phyloP scores from a whole-genome alignment of 805 yeast genomes.

The Candida easanensis region DNA sequence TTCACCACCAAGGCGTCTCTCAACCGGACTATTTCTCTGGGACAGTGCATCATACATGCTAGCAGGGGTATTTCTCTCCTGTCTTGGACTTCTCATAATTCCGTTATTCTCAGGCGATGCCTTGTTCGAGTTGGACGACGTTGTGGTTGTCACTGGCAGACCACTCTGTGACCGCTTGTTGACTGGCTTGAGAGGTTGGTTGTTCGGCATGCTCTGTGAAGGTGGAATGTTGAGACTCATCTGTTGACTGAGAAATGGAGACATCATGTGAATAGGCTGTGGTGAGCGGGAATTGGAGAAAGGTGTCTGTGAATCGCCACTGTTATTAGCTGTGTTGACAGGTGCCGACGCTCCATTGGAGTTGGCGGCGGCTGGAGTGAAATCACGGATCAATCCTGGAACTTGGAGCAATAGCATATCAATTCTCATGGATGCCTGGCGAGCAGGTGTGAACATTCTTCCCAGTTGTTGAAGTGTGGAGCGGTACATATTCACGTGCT shows the following conservation, averaged over 20 bases:
- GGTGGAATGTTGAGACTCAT: slow-evolving; percentile 16
- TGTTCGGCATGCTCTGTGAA: slow-evolving; percentile 20
- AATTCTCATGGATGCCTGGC: slow-evolving; percentile 67
- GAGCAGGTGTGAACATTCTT: slow-evolving; percentile 74
- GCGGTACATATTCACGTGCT: slow-evolving; percentile 70
- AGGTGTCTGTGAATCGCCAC: slow-evolving; percentile 12
- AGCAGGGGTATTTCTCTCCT: slow-evolving; percentile 6
- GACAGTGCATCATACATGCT: slow-evolving; percentile 1
- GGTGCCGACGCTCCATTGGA: no score
- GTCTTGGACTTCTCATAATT: slow-evolving; percentile 9
- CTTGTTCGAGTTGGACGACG: neutral
- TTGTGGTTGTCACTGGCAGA: slow-evolving; percentile 14
- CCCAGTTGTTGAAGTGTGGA: slow-evolving; percentile 74
- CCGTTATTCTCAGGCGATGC: slow-evolving; percentile 4
- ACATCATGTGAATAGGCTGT: slow-evolving; percentile 12
- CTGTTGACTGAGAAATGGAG: slow-evolving; percentile 17
- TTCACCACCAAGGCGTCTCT: slow-evolving; percentile 7
- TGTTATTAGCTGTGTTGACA: slow-evolving; percentile 9
- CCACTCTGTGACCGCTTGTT: slow-evolving; percentile 10
- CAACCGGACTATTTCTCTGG: slow-evolving; percentile 15
- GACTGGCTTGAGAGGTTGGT: slow-evolving; percentile 11
- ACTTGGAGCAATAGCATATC: slow-evolving; percentile 72
- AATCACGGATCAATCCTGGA: slow-evolving; percentile 47
- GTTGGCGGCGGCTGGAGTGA: slow-evolving; percentile 8
- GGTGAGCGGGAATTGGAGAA: slow-evolving; percentile 13